These are phyloP conservation scores for Solanum sejunctum DNA, from an alignment of 257 asterid species.

Conservation along the genomic window DNA sequence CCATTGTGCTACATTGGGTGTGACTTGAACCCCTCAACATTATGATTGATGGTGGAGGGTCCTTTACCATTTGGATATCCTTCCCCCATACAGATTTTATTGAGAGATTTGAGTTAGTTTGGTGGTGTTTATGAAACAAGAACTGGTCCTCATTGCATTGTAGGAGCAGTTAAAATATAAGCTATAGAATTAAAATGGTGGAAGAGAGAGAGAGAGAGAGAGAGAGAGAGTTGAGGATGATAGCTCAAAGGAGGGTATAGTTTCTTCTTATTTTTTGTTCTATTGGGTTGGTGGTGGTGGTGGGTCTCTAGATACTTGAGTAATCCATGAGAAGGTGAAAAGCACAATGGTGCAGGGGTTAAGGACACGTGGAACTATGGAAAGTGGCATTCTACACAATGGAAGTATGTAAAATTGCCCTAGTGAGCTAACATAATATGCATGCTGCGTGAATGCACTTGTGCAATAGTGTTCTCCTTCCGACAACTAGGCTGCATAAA, in stretches of 20 bases:
- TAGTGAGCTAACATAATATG: not conserved
- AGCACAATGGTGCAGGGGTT: not conserved
- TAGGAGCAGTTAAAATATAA: not conserved
- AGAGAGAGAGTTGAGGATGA: not conserved
- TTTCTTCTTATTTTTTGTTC: not conserved
- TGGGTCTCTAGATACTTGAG: not conserved
- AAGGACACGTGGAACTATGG: not conserved
- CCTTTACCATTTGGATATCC: not conserved
- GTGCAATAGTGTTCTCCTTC: not conserved
- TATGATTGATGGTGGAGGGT: not conserved
- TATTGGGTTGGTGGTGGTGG: not conserved
- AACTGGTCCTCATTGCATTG: not conserved
- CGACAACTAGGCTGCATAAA: not conserved
- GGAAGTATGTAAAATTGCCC: not conserved
- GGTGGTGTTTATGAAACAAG: not conserved
- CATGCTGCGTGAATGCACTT: not conserved
- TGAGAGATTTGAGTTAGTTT: not conserved
- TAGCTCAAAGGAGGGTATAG: not conserved
- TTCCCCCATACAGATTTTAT: not conserved
- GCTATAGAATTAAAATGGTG: not conserved
- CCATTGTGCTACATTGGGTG: not conserved
- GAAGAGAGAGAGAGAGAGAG: not conserved
- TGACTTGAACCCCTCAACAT: not conserved
- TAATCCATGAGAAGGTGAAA: not conserved
- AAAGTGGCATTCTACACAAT: not conserved